These are phyloP conservation scores for Debaryomyces prosopidis DNA, from an alignment of 805 yeast genomes.

Conservation along the genomic window DNA sequence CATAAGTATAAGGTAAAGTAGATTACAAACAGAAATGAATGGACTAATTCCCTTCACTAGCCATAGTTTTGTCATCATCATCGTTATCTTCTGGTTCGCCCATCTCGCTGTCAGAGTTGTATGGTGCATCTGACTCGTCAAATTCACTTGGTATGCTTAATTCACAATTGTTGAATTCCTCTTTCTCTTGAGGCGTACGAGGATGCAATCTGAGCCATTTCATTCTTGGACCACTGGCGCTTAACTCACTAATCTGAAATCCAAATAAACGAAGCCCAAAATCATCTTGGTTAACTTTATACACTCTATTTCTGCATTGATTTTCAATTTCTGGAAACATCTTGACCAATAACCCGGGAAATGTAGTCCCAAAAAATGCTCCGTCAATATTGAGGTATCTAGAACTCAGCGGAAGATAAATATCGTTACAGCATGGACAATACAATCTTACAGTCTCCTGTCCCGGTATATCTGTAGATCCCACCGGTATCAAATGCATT, in stretches of 20 bases:
- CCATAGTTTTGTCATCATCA: constrained; percentile 44
- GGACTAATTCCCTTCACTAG: constrained; percentile 30
- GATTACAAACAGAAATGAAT: background rate
- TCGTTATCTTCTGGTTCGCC: constrained; percentile 25
- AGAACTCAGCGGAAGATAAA: constrained; percentile 85
- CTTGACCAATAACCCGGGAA: constrained; percentile 88
- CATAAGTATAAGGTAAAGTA: background rate
- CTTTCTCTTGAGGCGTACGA: constrained; percentile 54
- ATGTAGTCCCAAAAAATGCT: constrained; percentile 94
- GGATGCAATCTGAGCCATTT: constrained; percentile 88
- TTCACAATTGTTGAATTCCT: constrained; percentile 66
- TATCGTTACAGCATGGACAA: constrained; percentile 93
- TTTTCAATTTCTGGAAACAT: constrained; percentile 89
- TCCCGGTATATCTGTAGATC: constrained; percentile 88
- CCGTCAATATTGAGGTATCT: constrained; percentile 90
- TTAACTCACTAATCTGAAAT: constrained; percentile 72
- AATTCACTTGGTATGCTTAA: constrained; percentile 47
- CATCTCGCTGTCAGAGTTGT: constrained; percentile 23
- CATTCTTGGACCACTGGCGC: constrained; percentile 91
- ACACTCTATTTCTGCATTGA: constrained; percentile 60
- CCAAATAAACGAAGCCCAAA: constrained; percentile 84
- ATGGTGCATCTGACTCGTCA: constrained; percentile 7
- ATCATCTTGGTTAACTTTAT: constrained; percentile 48
- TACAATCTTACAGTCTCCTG: constrained; percentile 87
- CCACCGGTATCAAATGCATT: constrained; percentile 88